Conservation (phyloP, 495 filamentous ascomycete genomes). For the Lichenothelia convexa region DNA sequence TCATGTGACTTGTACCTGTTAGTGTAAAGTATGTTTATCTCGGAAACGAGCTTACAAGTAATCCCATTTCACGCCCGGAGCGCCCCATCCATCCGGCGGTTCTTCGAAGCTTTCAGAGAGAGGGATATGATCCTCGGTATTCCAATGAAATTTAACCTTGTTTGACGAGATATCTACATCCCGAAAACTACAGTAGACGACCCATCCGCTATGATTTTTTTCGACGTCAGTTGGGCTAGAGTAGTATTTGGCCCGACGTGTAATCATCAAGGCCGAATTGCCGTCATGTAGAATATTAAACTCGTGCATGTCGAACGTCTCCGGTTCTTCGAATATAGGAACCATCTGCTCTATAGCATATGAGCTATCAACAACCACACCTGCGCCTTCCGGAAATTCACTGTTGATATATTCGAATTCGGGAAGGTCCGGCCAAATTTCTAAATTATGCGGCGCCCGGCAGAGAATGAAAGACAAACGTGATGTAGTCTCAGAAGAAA, state of each 20-base stretch:
- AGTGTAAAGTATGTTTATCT: neutral
- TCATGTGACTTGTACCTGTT: conserved; percentile 7
- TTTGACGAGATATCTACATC: conserved; percentile 25
- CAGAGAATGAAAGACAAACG: too few species aligned
- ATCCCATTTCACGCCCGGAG: neutral
- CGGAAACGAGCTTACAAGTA: conserved; percentile 1
- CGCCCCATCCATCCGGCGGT: neutral
- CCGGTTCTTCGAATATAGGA: too few species aligned
- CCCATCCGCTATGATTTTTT: conserved; percentile 18
- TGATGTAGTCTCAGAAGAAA: too few species aligned
- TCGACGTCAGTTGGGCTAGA: conserved; percentile 7
- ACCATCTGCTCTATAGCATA: too few species aligned
- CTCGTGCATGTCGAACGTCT: conserved; percentile 20
- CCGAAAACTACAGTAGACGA: conserved; percentile 25
- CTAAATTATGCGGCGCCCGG: too few species aligned
- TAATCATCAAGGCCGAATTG: conserved; percentile 3
- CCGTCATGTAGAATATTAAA: conserved; percentile 11
- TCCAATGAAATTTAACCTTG: conserved; percentile 27
- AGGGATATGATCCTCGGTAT: conserved; percentile 16
- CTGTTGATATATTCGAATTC: too few species aligned
- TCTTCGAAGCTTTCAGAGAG: neutral
- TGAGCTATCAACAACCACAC: too few species aligned
- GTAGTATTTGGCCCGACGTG: too few species aligned
- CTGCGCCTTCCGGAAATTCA: too few species aligned
- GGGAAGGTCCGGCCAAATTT: too few species aligned